These are phyloP conservation scores for Leptographium radiaticola DNA, from an alignment of 2,329 filamentous ascomycete genomes.

Conservation along the genomic window DNA sequence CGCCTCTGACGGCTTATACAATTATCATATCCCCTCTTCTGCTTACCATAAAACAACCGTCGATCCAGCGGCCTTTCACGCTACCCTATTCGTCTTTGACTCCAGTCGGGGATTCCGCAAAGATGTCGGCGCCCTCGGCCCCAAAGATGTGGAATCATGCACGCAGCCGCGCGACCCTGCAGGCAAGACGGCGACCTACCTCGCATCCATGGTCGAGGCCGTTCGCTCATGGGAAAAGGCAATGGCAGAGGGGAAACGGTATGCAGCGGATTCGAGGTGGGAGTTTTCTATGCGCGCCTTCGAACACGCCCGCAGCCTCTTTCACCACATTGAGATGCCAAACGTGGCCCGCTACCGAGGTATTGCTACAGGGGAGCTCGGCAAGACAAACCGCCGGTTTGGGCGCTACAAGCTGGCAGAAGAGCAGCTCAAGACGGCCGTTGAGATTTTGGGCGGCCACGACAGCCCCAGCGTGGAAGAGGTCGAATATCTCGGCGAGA, in stretches of 20 bases:
- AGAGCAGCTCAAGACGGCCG: slow-evolving; percentile 12
- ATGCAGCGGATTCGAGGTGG: slow-evolving; percentile 10
- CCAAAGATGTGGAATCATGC: slow-evolving; percentile 13
- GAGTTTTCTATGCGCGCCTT: slow-evolving; percentile 14
- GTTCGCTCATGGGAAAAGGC: slow-evolving; percentile 11
- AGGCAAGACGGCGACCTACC: slow-evolving; percentile 8
- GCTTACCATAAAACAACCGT: slow-evolving; percentile 19
- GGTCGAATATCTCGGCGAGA: slow-evolving; percentile 17
- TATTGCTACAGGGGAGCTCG: slow-evolving; percentile 15
- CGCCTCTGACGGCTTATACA: slow-evolving; percentile 8
- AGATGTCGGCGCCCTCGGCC: slow-evolving; percentile 20
- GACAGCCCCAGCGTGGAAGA: slow-evolving; percentile 5
- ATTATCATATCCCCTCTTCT: slow-evolving; percentile 18
- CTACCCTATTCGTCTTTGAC: slow-evolving; percentile 24
- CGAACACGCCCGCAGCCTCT: slow-evolving; percentile 14
- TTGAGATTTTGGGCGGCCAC: slow-evolving; percentile 8
- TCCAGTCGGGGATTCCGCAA: slow-evolving; percentile 17
- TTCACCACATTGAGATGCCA: slow-evolving; percentile 7
- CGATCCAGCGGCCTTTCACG: slow-evolving; percentile 16
- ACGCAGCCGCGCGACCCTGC: slow-evolving; percentile 14
- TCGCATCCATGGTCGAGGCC: slow-evolving; percentile 12
- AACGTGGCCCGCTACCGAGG: slow-evolving; percentile 9
- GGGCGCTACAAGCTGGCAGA: slow-evolving; percentile 17
- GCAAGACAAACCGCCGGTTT: slow-evolving; percentile 17
- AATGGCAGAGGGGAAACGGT: slow-evolving; percentile 10